Conservation (phyloP, 2,329 filamentous ascomycete species). For the Trichoderma sp. region DNA sequence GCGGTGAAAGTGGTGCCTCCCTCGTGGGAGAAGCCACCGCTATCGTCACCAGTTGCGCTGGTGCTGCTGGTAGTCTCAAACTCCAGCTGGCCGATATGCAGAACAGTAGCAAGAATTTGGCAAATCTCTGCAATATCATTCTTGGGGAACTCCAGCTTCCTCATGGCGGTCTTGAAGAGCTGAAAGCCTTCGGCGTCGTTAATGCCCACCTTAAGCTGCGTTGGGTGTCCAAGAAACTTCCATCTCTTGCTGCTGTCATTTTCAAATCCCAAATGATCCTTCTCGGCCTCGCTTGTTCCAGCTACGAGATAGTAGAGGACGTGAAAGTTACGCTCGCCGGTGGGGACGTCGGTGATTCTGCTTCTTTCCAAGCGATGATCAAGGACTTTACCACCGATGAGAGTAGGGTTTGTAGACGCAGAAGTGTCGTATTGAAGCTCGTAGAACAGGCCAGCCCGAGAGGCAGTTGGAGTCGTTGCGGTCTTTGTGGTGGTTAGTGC, state of each 20-base stretch:
- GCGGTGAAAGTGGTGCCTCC: constrained; percentile 81
- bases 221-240: constrained; percentile 94
- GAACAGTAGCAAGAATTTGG: constrained; percentile 85
- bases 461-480: constrained; percentile 89
- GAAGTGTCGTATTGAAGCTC: constrained; percentile 96
- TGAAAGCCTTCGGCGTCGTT: constrained; percentile 96
- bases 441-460: constrained; percentile 91
- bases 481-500: constrained; percentile 96
- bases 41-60: constrained; percentile 78
- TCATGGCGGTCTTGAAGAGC: constrained; percentile 92
- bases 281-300: constrained; percentile 87
- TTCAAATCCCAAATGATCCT: constrained; percentile 71
- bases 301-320: constrained; percentile 92
- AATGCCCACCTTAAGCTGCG: constrained; percentile 93
- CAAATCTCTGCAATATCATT: constrained; percentile 96
- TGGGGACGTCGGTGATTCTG: constrained; percentile 86
- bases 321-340: constrained; percentile 95
- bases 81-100: constrained; percentile 97
- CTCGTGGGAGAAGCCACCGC: constrained; percentile 93
- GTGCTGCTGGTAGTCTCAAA: constrained; percentile 83
- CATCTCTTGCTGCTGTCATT: constrained; percentile 70
- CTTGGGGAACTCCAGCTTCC: constrained; percentile 90
- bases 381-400: constrained; percentile 91
- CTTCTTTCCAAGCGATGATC: constrained; percentile 92
- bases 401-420: constrained; percentile 75